phyloP scores from a whole-genome alignment of 139 green algal genomes.

The Coccomyxa sp. region DNA sequence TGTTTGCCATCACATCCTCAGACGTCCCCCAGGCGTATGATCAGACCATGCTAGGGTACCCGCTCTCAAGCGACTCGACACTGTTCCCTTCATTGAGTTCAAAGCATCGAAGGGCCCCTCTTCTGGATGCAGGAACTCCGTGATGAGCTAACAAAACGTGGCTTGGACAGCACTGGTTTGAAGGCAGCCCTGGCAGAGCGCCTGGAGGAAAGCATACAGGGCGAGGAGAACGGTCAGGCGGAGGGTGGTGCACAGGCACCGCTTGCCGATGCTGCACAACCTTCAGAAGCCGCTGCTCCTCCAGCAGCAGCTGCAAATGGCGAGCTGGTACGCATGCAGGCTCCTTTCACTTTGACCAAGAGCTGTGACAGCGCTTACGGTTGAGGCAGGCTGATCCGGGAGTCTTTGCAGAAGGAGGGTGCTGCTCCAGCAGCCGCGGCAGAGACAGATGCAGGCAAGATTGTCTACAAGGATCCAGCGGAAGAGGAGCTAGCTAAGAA shows the following conservation, averaged over 20 bases:
- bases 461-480: background rate
- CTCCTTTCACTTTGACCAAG: too few species aligned
- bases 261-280: background rate
- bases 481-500: constrained; percentile 4
- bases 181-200: constrained; percentile 8
- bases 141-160: constrained; percentile 8
- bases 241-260: background rate
- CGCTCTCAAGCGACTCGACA: too few species aligned
- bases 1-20: background rate
- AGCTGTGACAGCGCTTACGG: background rate
- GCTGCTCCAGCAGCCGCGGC: background rate
- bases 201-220: constrained; percentile 4
- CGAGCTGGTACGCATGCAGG: background rate
- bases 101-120: too few species aligned
- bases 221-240: background rate
- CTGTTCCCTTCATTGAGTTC: too few species aligned
- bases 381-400: background rate
- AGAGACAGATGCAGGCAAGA: background rate
- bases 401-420: background rate
- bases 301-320: background rate
- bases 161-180: constrained; percentile 3
- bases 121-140: constrained; percentile 3
- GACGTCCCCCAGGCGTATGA: background rate
- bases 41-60: too few species aligned
- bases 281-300: background rate